Conservation (phyloP, 2,329 filamentous ascomycete genomes). For the Trichothecium roseum region DNA sequence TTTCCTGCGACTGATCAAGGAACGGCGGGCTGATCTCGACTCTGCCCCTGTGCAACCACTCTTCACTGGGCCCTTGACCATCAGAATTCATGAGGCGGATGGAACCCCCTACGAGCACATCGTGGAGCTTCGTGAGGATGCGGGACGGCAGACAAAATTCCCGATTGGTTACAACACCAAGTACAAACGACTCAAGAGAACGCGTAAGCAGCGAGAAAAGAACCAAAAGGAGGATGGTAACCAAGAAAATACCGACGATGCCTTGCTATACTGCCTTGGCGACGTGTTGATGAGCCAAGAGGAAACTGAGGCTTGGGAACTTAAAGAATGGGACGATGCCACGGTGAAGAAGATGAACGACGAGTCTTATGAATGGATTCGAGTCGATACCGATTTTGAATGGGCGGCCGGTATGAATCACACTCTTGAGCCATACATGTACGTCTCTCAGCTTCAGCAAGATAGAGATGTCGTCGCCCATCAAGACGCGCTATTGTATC, state of each 20-base stretch:
- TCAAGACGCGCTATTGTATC: constrained; percentile 65
- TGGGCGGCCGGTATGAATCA: constrained; percentile 82
- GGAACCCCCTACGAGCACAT: constrained; percentile 98
- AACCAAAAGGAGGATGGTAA: constrained; percentile 51
- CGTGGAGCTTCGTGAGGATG: constrained; percentile 82
- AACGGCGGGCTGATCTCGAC: constrained; percentile 60
- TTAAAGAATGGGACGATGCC: constrained; percentile 82
- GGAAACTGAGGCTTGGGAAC: constrained; percentile 72
- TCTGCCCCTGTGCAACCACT: constrained; percentile 62
- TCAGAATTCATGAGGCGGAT: constrained; percentile 94
- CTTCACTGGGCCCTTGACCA: constrained; percentile 95
- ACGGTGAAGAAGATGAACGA: constrained; percentile 87
- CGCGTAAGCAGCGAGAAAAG: constrained; percentile 70
- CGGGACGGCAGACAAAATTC: constrained; percentile 64
- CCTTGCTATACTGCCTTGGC: constrained; percentile 82
- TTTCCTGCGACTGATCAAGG: constrained; percentile 79
- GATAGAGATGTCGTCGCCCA: constrained; percentile 93
- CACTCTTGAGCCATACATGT: constrained; percentile 93
- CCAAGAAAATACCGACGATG: constrained; percentile 58
- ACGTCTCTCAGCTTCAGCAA: constrained; percentile 91
- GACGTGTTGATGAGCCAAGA: constrained; percentile 79
- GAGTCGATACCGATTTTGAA: constrained; percentile 95
- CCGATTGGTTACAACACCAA: constrained; percentile 99
- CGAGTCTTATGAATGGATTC: constrained; percentile 97
- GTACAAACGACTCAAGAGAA: constrained; percentile 93